phyloP scores from a whole-genome alignment of 2,329 filamentous ascomycete species.

The Grosmannia serpens region DNA sequence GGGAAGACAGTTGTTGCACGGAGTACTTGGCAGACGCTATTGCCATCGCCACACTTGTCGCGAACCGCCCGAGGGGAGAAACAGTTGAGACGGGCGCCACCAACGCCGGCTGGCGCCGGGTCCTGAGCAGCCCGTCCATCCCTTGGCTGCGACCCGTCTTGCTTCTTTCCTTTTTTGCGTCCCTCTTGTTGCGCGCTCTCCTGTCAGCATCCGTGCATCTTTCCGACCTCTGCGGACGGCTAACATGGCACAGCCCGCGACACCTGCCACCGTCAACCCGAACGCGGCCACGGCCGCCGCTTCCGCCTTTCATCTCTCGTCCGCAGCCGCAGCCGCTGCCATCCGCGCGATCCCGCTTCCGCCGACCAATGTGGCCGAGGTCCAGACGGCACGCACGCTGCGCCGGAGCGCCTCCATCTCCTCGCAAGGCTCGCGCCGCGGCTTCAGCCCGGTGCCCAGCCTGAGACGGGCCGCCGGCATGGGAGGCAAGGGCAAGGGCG shows the following conservation, averaged over 20 bases:
- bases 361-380: constrained; percentile 67
- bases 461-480: constrained; percentile 3
- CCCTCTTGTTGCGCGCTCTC: background rate
- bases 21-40: background rate
- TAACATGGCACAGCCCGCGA: constrained; percentile 42
- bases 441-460: constrained; percentile 10
- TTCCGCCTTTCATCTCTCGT: constrained; percentile 74
- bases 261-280: constrained; percentile 52
- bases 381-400: constrained; percentile 77
- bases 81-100: background rate
- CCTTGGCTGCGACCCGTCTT: background rate
- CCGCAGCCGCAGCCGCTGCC: constrained; percentile 77
- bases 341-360: constrained; percentile 67
- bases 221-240: background rate
- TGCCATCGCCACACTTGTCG: too few relatives aligned
- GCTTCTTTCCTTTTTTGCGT: background rate
- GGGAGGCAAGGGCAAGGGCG: background rate
- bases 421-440: constrained; percentile 35
- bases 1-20: background rate
- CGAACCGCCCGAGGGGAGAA: background rate
- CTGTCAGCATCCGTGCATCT: background rate
- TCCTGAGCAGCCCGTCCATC: background rate
- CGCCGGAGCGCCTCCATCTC: constrained; percentile 63
- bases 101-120: background rate
- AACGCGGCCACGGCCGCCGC: constrained; percentile 70